Base-by-base conservation (phyloP, 208 protist species). In the Wallacemonas rigidus region DNA sequence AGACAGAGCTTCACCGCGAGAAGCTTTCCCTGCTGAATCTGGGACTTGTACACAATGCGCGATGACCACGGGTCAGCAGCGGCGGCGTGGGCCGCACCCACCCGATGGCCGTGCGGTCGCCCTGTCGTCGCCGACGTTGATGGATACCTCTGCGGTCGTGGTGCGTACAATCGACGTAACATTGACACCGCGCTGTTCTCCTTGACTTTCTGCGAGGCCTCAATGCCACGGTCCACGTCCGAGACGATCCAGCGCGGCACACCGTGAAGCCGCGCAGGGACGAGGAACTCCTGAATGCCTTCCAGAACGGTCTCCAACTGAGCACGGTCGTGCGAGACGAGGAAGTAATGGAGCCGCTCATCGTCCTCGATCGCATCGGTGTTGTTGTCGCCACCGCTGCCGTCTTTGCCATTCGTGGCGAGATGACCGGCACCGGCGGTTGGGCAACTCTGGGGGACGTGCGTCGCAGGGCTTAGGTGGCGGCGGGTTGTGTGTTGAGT, bases 41-140 rank as follows among this genome's bases (percentile, higher is more conserved):
- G 82, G 38, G 79, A 82, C 78, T 94, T 97, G 79, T 91, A 95
- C n/a, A 95, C 81, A 39, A 96, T 71, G 2, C 87, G 71, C 47
- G 75, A 81, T 4, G 71, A 11, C n/a, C 44, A 53, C 12, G 51
- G 26, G 35, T 45, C 48, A 35, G 53, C 55, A 41, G 51, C 5
- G 5, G 8, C 26, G 12, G 58, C 58, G 9, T 26, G 26, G 26
- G 26, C 26, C 26, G 26, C 26, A 26, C 26, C 26, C 26, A 26
- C 26, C 26, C 26, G 26, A 26, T 26, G 26, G 26, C 26, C 26
- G 26, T 26, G 26, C 26, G 26, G 26, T 26, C 26, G 26, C 26
- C 26, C 26, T 26, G 26, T 26, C 26, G 26, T 26, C 26, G 26
- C 26, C 26, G 26, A 26, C 26, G 26, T 26, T 26, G 26, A 26